A percentile compares a stretch with the other conserved stretches of the same genome.
phyloP scores from a whole-genome alignment of 2,329 filamentous ascomycete species.

The Penicillium rolfsii region DNA sequence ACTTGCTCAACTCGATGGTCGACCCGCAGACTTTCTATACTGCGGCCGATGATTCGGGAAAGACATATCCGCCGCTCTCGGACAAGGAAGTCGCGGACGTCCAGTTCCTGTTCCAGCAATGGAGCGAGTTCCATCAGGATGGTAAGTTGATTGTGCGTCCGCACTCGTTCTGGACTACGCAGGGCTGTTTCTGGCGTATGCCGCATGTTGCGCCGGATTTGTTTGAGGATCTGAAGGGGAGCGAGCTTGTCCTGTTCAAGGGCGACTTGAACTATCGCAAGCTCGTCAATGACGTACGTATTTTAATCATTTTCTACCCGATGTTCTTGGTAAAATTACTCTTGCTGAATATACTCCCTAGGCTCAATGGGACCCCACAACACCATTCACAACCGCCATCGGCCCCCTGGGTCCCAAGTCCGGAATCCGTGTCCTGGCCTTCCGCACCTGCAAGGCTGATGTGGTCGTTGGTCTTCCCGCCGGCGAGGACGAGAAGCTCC shows the following conservation, averaged over 20 bases:
- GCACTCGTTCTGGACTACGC: conserved; percentile 88
- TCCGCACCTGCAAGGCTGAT: conserved; percentile 95
- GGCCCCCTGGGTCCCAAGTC: conserved; percentile 82
- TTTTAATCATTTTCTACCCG: background rate
- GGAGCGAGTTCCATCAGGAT: conserved; percentile 77
- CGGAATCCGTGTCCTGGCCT: conserved; percentile 79
- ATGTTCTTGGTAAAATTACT: too few relatives aligned
- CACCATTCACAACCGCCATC: conserved; percentile 80
- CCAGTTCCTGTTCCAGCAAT: conserved; percentile 77
- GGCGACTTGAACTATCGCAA: conserved; percentile 97
- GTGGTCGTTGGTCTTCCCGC: conserved; percentile 84
- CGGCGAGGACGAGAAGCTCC: conserved; percentile 81
- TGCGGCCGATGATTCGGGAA: conserved; percentile 66
- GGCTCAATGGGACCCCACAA: conserved; percentile 83
- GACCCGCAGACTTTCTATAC: conserved; percentile 79
- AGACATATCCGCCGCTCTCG: conserved; percentile 64
- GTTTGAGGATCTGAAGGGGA: conserved; percentile 75
- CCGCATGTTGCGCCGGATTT: conserved; percentile 69
- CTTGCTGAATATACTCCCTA: conserved; percentile 36
- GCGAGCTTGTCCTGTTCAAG: conserved; percentile 93
- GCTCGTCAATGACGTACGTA: conserved; percentile 79
- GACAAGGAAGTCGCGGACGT: conserved; percentile 70
- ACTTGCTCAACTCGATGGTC: conserved; percentile 79
- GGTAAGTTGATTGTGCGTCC: conserved; percentile 81
- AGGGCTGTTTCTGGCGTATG: conserved; percentile 85